Percentiles rank a stretch among this genome's conserved stretches.
Conservation (phyloP, 495 filamentous ascomycete genomes). For the Aspergillus steynii region DNA sequence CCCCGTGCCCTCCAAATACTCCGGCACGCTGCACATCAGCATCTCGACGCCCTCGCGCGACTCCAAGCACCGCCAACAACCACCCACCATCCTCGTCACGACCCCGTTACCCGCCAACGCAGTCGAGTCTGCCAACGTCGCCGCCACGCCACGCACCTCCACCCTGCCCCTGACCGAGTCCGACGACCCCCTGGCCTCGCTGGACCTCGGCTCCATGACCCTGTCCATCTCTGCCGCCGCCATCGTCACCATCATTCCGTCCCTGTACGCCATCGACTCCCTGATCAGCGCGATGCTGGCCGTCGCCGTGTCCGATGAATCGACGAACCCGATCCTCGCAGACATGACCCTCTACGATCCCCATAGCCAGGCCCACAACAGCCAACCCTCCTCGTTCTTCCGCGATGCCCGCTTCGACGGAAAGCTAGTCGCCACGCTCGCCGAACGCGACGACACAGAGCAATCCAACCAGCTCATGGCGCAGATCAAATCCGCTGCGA, state of each 20-base stretch:
- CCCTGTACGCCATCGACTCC: constrained; percentile 76
- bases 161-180: constrained; percentile 43
- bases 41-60: constrained; percentile 37
- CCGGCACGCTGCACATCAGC: constrained; percentile 40
- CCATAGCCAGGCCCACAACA: neutral
- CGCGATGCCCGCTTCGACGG: constrained; percentile 26
- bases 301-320: constrained; percentile 64
- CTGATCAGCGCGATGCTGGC: constrained; percentile 66
- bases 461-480: constrained; percentile 35
- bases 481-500: constrained; percentile 27
- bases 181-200: constrained; percentile 46
- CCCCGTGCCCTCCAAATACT: constrained; percentile 44
- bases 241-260: constrained; percentile 45
- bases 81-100: constrained; percentile 45
- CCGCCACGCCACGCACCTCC: constrained; percentile 44
- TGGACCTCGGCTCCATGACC: constrained; percentile 51
- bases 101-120: constrained; percentile 37
- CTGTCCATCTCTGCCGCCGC: constrained; percentile 48
- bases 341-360: constrained; percentile 34
- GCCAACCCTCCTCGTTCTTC: neutral
- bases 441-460: constrained; percentile 43
- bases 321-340: constrained; percentile 38
- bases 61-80: constrained; percentile 21
- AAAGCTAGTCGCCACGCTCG: constrained; percentile 38
- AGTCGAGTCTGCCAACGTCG: constrained; percentile 38